Evolutionary conservation across 2,329 filamentous ascomycete genomes (phyloP), one percentile per base, ranked within the genome.

Genomic region (Aspergillus phoenicis): DNA sequence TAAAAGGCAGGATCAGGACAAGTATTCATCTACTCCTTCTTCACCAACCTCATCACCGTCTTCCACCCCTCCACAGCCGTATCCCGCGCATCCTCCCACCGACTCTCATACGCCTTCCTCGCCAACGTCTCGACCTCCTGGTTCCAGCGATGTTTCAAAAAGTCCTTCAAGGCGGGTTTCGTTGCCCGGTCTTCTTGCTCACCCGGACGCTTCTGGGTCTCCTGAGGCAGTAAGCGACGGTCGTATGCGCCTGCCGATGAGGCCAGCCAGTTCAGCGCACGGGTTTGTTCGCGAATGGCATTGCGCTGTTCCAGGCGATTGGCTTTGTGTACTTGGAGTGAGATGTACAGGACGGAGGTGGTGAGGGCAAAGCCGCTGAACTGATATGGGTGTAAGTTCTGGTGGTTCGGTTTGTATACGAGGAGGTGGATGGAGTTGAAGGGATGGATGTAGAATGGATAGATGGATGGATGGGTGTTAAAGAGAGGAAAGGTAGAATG

Each of bases 61-160:
- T 89, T 87, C 66, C 87, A 77, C 2, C 78, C 81, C 64, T 89
- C 85, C 57, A 57, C 65, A 3, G 70, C 71, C 11, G 70, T 70
- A 56, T 72, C 67, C 56, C 87, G 83, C 57, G 88, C 82, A 56
- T 82, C 82, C 52, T 81, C 77, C 89, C 88, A 91, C 73, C 90
- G 85, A 62, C 84, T 87, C 36, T 78, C 82, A 76, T 92, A 86
- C 59, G 86, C 84, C 83, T 86, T 89, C 61, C 81, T 82, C 58
- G 90, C 88, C 55, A 88, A 83, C 62, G 82, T 81, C 73, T 89
- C 84, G 38, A 94, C 77, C 76, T 94, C 90, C 54, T 83, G 77
- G 75, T 95, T 94, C 91, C 91, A 94, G 62, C 85, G 82, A 70
- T 91, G 88, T 80, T 94, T 94, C 68, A 88, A 82, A 38, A 85